Evolutionary conservation across 768 basidiomycete species (phyloP), one percentile per base, ranked within the genome.

Genomic region (Lentinula boryana): DNA sequence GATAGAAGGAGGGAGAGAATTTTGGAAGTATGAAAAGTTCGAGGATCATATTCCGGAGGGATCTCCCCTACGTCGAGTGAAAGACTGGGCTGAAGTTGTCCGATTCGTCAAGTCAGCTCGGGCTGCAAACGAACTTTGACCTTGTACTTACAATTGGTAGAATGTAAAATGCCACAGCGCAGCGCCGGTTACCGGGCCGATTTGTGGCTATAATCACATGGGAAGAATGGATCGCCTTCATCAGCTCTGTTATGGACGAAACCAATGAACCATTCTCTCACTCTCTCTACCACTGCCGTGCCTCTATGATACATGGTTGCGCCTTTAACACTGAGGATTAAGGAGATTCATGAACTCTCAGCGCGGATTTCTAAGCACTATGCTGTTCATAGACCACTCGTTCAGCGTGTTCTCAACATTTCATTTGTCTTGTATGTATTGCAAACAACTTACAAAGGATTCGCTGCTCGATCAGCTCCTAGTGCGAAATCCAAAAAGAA

Each of bases 391-490:
- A 77, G 93, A 4, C 90, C 91, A 3, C 66, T 81, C 41, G 76
- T 95, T 52, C 93, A 95, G 71, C 84, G 85, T 44, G 63, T 80
- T 32, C 76, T 96, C 18, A 94, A 87, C 50, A 67, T 79, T 23
- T 77, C 80, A 6, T 93, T 94, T 68, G 82, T 90, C 6, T 56
- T 86, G 43, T 91, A 94, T 70, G 85, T 87, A 48, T 74, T 95
- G 23, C 74, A 80, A 4, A 74, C 85, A 0, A 85, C 90, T 10
- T 89, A 86, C 67, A 73, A 77, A 54, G 78, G 84, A 3, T 68
- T 93, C 31, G 77, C 80, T 2, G 77, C 79, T 3, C 74, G 80
- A 43, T 72, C 81, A 23, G 62, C 67, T 44, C 65, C 69, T n/a
- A 38, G 61, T 16, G 1, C 35, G n/a, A n/a, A 27, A 4, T 61